Percentiles rank a stretch among this genome's conserved stretches.
These are phyloP conservation scores for Oryza rufipogon DNA, from an alignment of 176 grass and related monocot genomes.

Conservation along the genomic window DNA sequence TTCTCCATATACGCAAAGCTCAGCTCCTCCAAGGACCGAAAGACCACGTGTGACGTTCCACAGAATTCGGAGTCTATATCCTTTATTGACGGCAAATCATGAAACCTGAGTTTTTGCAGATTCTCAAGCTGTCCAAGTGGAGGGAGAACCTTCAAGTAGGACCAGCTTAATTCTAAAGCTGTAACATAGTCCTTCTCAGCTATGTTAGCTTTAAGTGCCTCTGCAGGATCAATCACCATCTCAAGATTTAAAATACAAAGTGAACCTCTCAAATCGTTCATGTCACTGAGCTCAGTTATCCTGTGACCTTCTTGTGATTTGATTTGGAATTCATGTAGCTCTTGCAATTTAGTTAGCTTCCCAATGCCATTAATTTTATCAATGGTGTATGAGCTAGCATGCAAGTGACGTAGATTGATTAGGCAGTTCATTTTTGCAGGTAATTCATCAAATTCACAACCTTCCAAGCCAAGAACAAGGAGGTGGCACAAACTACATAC, in stretches of 20 bases:
- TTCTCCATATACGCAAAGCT: slow-evolving; percentile 15
- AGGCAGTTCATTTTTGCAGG: slow-evolving; percentile 35
- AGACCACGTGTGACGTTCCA: too few relatives aligned
- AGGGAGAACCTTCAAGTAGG: too few relatives aligned
- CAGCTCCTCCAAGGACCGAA: background rate
- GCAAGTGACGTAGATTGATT: slow-evolving; percentile 40
- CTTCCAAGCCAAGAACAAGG: slow-evolving; percentile 36
- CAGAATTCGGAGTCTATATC: too few relatives aligned
- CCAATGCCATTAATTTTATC: slow-evolving; percentile 45
- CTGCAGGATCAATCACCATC: slow-evolving; percentile 2
- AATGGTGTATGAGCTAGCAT: slow-evolving; percentile 17
- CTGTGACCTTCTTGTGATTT: slow-evolving; percentile 28
- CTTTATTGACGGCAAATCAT: too few relatives aligned
- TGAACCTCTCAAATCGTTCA: slow-evolving; percentile 24
- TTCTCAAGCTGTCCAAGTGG: too few relatives aligned
- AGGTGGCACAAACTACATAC: slow-evolving; percentile 36
- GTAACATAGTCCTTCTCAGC: slow-evolving; percentile 21
- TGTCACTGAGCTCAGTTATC: slow-evolving; percentile 47
- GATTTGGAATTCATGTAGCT: slow-evolving; percentile 30
- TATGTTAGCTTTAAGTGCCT: slow-evolving; percentile 33
- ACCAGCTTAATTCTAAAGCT: slow-evolving; percentile 31
- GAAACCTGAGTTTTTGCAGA: too few relatives aligned
- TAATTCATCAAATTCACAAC: slow-evolving; percentile 18
- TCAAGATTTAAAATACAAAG: slow-evolving; percentile 40
- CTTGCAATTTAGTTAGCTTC: slow-evolving; percentile 33